Evolutionary conservation across 805 yeast species (phyloP).

Genomic region (Maudiozyma bulderi): DNA sequence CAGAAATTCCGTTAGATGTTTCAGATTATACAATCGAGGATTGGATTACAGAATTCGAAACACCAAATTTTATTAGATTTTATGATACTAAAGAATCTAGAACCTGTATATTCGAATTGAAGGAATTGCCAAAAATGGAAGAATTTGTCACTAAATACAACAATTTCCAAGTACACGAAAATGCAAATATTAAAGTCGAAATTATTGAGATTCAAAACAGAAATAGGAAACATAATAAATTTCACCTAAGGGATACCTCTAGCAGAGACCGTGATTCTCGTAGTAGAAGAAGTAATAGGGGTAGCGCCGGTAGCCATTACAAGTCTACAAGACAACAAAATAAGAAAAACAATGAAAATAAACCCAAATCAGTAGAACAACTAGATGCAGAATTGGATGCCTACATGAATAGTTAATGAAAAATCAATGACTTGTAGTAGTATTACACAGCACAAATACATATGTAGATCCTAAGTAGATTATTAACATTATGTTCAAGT

Average conservation of each 20-base stretch:
- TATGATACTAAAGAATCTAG: conserved; percentile 23
- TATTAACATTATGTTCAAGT: too few species aligned
- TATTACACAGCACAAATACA: too few species aligned
- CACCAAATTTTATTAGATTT: conserved; percentile 15
- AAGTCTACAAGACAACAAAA: not conserved
- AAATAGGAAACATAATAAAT: not conserved
- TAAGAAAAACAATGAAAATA: not conserved
- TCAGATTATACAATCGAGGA: conserved; percentile 27
- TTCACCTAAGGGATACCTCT: not conserved
- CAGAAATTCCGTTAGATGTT: conserved; percentile 21
- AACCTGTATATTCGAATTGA: conserved; percentile 23
- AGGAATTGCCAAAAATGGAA: conserved; percentile 13
- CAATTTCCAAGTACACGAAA: conserved; percentile 14
- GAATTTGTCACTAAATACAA: conserved; percentile 18
- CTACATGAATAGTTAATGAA: conserved; percentile 18
- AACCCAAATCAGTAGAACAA: conserved; percentile 16
- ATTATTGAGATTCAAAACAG: conserved; percentile 9
- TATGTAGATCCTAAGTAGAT: too few species aligned
- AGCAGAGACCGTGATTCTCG: not conserved
- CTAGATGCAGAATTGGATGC: conserved; percentile 27
- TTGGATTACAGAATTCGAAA: conserved; percentile 22
- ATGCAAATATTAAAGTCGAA: conserved; percentile 15
- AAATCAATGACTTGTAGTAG: too few species aligned
- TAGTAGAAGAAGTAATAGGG: not conserved
- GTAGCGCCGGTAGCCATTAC: conserved; percentile 6